Evolutionary conservation across 352 stramenopile genomes (phyloP), one percentile per base, ranked within the genome.

Genomic region (Thraustochytrium sp.): DNA sequence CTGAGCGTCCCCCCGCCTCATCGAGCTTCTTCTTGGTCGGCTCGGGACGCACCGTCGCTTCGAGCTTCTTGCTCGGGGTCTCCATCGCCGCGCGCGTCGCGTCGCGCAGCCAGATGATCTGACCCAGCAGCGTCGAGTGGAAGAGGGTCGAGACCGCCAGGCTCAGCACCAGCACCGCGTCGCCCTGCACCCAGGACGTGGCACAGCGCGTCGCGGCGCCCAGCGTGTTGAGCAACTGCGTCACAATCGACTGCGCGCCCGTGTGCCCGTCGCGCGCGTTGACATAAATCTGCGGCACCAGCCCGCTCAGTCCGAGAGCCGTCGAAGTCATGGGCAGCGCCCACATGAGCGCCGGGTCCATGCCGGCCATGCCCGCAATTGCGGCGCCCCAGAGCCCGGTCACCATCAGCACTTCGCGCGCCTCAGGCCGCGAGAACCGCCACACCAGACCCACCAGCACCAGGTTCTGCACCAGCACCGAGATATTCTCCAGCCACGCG

Each of bases 111-210:
- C 11, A 34, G 26, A 80, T 37, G 16, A 80, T 42, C 49, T 80
- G 68, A 8, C 18, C 48, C 11, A 80, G 44, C n/a, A 80, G 38
- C 11, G 53, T 80, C 8, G 9, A 21, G 31, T 80, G 68, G 13
- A 80, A 63, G 3, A 80, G 13, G 68, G 11, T 61, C 34, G 68
- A 80, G 18, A 80, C 53, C 1, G 13, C 11, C 5, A 80, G 37
- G 23, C 44, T 63, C 18, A 53, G 11, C 9, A 80, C 21, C 68
- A 53, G 29, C 0, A 48, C 68, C 16, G 42, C 8, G 34, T 80
- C 68, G 46, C 37, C 68, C 29, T 75, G 68, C 26, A 75, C 44
- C 13, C 26, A 48, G 53, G 68, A 75, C 9, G 68, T 80, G 68
- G 63, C 76, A 21, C 76, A 29, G 5, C 68, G 48, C 31, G 46